Conservation (phyloP, 768 basidiomycete species). For the Phaffia tasmanica region DNA sequence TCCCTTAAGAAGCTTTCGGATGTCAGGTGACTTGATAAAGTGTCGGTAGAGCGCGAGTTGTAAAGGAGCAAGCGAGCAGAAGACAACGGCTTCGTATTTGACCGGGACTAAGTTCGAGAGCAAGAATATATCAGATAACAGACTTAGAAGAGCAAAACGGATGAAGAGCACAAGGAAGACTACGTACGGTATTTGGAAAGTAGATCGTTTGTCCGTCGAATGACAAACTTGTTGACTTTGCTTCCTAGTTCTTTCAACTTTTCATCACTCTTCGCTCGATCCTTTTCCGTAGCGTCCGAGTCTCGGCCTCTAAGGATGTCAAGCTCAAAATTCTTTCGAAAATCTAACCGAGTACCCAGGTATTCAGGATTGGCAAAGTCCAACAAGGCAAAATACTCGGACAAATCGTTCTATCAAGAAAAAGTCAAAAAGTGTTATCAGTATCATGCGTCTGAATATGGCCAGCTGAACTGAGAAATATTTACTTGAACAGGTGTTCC, state of each 20-base stretch:
- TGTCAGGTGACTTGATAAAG: constrained; percentile 86
- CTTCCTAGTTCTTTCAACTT: constrained; percentile 83
- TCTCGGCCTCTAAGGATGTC: constrained; percentile 83
- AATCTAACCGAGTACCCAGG: constrained; percentile 75
- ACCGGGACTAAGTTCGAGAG: constrained; percentile 61
- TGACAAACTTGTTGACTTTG: constrained; percentile 86
- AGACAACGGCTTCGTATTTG: constrained; percentile 97
- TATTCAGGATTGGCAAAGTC: constrained; percentile 89
- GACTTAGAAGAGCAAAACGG: constrained; percentile 6
- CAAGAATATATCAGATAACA: neutral
- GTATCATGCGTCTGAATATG: neutral
- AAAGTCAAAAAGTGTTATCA: constrained; percentile 14
- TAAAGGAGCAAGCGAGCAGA: constrained; percentile 72
- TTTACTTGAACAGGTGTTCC: constrained; percentile 57
- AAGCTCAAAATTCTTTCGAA: constrained; percentile 90
- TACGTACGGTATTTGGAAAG: constrained; percentile 83
- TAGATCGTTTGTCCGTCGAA: constrained; percentile 83
- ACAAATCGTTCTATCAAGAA: constrained; percentile 21
- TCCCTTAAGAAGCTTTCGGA: constrained; percentile 77
- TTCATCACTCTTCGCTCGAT: constrained; percentile 70
- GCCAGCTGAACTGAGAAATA: neutral
- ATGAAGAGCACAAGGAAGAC: neutral
- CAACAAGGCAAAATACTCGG: constrained; percentile 85
- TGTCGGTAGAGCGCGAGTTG: constrained; percentile 74
- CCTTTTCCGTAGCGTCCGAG: constrained; percentile 64